Evolutionary conservation across 2,329 filamentous ascomycete genomes (phyloP).

Genomic region (Scedosporium minutisporum): DNA sequence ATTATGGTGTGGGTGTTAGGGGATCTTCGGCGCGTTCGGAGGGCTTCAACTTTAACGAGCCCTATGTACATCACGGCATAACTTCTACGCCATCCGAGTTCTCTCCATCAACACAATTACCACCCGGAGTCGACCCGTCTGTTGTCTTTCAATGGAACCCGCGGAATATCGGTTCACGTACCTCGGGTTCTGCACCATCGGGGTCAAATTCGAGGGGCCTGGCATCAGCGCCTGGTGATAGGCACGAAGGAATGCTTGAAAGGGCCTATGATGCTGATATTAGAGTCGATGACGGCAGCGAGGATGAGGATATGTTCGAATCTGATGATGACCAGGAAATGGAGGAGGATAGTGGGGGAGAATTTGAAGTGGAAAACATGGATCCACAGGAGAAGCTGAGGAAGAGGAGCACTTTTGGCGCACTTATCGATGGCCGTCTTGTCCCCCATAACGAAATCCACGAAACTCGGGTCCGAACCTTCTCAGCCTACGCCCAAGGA

Average conservation of each 20-base stretch:
- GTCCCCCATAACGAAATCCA: constrained; percentile 4
- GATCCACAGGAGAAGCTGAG: background rate
- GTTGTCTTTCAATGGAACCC: background rate
- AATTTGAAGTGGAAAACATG: background rate
- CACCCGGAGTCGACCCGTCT: background rate
- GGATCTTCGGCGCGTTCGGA: constrained; percentile 20
- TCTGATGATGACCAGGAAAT: constrained; percentile 9
- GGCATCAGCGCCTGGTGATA: background rate
- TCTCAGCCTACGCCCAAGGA: constrained; percentile 36
- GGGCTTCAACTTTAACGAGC: constrained; percentile 14
- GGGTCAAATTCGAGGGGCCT: background rate
- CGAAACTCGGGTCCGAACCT: constrained; percentile 36
- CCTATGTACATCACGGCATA: constrained; percentile 10
- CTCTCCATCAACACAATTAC: background rate
- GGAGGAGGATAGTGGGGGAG: background rate
- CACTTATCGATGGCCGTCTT: background rate
- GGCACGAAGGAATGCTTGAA: background rate
- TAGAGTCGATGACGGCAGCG: background rate
- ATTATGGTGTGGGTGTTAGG: constrained; percentile 18
- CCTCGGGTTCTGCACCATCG: background rate
- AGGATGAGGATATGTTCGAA: constrained; percentile 8
- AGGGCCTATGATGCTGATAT: constrained; percentile 6
- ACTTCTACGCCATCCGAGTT: constrained; percentile 7
- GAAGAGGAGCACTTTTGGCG: background rate
- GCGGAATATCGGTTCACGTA: background rate